phyloP scores from a whole-genome alignment of 2,329 filamentous ascomycete genomes.

The Calycina marina region DNA sequence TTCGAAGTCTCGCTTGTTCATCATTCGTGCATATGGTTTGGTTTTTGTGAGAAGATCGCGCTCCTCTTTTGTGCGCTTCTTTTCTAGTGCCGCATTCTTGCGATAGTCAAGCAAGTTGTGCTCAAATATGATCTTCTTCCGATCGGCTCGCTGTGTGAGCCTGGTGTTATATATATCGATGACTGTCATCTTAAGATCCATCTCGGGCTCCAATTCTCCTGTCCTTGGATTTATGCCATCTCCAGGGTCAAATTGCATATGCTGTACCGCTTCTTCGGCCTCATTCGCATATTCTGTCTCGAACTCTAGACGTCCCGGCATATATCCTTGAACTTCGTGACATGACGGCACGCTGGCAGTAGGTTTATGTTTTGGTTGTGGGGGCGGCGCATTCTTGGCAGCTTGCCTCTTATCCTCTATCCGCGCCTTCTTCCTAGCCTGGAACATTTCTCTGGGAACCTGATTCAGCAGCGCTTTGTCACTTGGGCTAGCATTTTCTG shows the following conservation, averaged over 20 bases:
- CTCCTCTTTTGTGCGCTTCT: conserved; percentile 93
- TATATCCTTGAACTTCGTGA: conserved; percentile 96
- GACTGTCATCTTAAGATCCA: conserved; percentile 92
- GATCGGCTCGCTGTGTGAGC: conserved; percentile 76
- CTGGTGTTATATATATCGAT: conserved; percentile 97
- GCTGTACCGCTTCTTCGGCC: conserved; percentile 92
- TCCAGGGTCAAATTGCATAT: conserved; percentile 96
- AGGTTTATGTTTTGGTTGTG: conserved; percentile 86
- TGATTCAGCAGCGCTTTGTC: conserved; percentile 66
- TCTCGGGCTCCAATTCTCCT: conserved; percentile 81
- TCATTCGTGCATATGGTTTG: conserved; percentile 92
- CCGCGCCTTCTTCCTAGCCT: conserved; percentile 77
- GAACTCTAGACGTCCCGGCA: conserved; percentile 94
- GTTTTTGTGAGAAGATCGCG: conserved; percentile 80
- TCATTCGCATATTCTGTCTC: conserved; percentile 97
- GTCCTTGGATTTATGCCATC: conserved; percentile 79
- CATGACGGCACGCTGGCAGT: conserved; percentile 91
- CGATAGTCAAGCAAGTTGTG: conserved; percentile 87
- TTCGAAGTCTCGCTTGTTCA: conserved; percentile 87
- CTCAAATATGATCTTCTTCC: conserved; percentile 94
- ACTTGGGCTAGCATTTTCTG: conserved; percentile 68
- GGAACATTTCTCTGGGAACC: conserved; percentile 83
- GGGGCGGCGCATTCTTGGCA: conserved; percentile 67
- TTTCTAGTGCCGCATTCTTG: conserved; percentile 78
- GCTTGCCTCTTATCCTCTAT: conserved; percentile 87